Evolutionary conservation across 176 grass and related monocot genomes (phyloP), one percentile per base, ranked within the genome.

Genomic region (Oropetium thomaeum): DNA sequence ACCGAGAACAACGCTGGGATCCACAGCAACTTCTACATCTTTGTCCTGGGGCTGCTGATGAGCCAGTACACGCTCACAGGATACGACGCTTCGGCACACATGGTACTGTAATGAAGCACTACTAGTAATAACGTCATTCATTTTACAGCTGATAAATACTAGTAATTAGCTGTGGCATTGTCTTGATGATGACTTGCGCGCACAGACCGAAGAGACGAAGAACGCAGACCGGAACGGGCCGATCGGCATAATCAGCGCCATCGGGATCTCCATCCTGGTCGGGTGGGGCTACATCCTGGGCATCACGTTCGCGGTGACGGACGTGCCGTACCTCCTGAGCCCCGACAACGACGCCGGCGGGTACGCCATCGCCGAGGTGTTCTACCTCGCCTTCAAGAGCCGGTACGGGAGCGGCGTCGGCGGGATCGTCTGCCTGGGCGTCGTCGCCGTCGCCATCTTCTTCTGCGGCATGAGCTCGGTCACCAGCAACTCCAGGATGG

Each of bases 401-500:
- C 79, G 91, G 26, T 94, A 98, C 35, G 91, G 96, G 1, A 87
- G 5, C 52, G 96, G 91, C 3, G 62, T 71, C 0, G 96, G 91
- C 8, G 91, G 96, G n/a, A 95, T 98, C 69, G n/a, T 88, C 74
- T 95, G 91, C 75, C 66, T 98, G 11, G 81, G 84, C 17, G 59
- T 95, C 57, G 60, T 90, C 8, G 91, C 89, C 2, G 76, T 86
- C 65, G 91, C 96, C 61, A 82, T 89, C 59, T 99, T 87, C 70
- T 91, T 94, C 30, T 98, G 91, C 16, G 91, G 91, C 38, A 84
- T 98, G 87, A 94, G 88, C 84, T 87, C 89, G 1, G 82, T 94
- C 1, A 94, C 91, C 5, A 94, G 96, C 52, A 98, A 92, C 80
- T 98, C 95, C 58, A 98, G 91, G 87, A 98, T 92, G 91, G 91